Conservation (phyloP, 495 filamentous ascomycete genomes). For the Penicillium turbatum region DNA sequence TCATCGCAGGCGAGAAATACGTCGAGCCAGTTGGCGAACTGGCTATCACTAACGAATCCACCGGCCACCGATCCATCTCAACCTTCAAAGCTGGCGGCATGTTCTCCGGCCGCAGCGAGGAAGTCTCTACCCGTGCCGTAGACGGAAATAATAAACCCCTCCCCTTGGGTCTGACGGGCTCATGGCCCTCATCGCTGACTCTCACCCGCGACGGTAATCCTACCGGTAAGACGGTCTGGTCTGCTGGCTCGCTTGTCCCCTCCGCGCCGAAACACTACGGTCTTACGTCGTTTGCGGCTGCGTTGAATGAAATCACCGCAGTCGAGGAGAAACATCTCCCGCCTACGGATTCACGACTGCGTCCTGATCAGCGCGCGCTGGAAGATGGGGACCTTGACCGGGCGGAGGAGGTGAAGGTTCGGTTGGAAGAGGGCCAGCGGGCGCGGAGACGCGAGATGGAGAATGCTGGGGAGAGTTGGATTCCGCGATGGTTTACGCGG, state of each 20-base stretch:
- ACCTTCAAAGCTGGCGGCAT: constrained; percentile 92
- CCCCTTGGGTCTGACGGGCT: constrained; percentile 64
- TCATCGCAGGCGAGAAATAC: constrained; percentile 97
- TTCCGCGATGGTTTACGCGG: constrained; percentile 77
- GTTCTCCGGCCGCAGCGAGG: constrained; percentile 92
- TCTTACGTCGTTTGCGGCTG: constrained; percentile 77
- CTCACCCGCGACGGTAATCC: constrained; percentile 55
- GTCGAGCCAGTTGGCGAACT: constrained; percentile 90
- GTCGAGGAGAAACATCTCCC: constrained; percentile 71
- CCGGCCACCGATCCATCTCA: constrained; percentile 70
- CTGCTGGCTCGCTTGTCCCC: constrained; percentile 66
- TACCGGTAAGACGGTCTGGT: constrained; percentile 67
- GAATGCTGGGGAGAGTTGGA: constrained; percentile 61
- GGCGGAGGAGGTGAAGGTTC: constrained; percentile 78
- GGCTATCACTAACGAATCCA: constrained; percentile 73
- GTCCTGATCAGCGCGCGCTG: constrained; percentile 87
- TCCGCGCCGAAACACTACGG: constrained; percentile 77
- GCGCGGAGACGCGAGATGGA: constrained; percentile 71
- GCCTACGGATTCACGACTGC: constrained; percentile 72
- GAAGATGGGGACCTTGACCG: constrained; percentile 79
- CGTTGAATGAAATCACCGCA: constrained; percentile 80
- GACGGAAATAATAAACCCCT: constrained; percentile 57
- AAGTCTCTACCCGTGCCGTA: constrained; percentile 70
- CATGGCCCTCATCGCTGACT: constrained; percentile 74
- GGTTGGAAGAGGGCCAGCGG: constrained; percentile 82